phyloP scores from a whole-genome alignment of 1,139 yeast species.

The Nakaseomyces uthaithaninus region DNA sequence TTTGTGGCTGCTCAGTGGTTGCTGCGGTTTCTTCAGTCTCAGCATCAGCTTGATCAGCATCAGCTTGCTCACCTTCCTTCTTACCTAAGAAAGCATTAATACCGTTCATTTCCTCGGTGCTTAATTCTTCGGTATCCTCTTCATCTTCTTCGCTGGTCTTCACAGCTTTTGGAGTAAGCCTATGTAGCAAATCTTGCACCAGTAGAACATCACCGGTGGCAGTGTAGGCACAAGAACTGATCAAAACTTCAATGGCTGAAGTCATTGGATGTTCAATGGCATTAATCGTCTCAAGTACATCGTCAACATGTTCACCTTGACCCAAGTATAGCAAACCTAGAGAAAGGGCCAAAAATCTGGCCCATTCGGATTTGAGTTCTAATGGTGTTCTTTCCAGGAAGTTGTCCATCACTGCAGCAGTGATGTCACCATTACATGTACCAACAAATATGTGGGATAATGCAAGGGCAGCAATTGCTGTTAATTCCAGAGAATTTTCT shows the following conservation, averaged over 20 bases:
- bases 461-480: slow-evolving; percentile 82
- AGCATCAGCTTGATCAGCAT: slow-evolving; percentile 22
- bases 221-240: slow-evolving; percentile 89
- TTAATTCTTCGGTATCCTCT: slow-evolving; percentile 42
- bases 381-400: slow-evolving; percentile 73
- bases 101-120: slow-evolving; percentile 32
- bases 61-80: slow-evolving; percentile 17
- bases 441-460: slow-evolving; percentile 95
- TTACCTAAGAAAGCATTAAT: slow-evolving; percentile 24
- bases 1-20: slow-evolving; percentile 10
- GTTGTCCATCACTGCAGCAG: slow-evolving; percentile 84
- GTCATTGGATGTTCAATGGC: slow-evolving; percentile 95
- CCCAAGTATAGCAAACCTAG: slow-evolving; percentile 90
- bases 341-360: slow-evolving; percentile 85
- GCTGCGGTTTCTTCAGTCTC: slow-evolving; percentile 19
- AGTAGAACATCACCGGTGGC: slow-evolving; percentile 97
- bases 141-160: slow-evolving; percentile 39
- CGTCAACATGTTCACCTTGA: slow-evolving; percentile 90
- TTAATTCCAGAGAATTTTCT: slow-evolving; percentile 64
- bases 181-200: slow-evolving; percentile 82
- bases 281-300: slow-evolving; percentile 85
- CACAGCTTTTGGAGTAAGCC: slow-evolving; percentile 60
- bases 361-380: slow-evolving; percentile 79
- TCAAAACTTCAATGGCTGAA: slow-evolving; percentile 79
- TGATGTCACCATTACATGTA: slow-evolving; percentile 88